These are phyloP conservation scores for Jimgerdemannia lactiflua DNA, from an alignment of 192 early-diverging fungal species.

Conservation along the genomic window DNA sequence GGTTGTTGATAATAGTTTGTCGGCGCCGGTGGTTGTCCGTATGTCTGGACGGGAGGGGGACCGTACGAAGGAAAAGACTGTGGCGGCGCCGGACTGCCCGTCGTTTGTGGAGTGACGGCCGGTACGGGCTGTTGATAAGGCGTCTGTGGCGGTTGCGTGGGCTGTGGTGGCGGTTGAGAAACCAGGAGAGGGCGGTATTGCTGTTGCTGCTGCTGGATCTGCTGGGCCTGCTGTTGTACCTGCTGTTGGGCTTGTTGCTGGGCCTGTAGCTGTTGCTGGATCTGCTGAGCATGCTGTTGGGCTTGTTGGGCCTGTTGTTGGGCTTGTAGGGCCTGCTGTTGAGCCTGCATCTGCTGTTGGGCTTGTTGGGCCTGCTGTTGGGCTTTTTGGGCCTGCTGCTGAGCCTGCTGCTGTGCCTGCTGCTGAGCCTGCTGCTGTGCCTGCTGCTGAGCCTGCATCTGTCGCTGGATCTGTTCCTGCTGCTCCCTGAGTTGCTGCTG, in stretches of 20 bases:
- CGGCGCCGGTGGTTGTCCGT: neutral
- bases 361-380: slow-evolving; percentile 5
- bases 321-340: neutral
- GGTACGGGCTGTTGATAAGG: slow-evolving; percentile 20
- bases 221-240: neutral
- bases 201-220: slow-evolving; percentile 26
- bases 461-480: slow-evolving; percentile 21
- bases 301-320: slow-evolving; percentile 1
- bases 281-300: slow-evolving; percentile 6
- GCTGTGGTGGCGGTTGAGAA: slow-evolving; percentile 9
- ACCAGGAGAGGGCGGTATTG: slow-evolving; percentile 3
- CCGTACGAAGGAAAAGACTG: neutral
- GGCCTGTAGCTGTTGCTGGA: slow-evolving; percentile 10
- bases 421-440: slow-evolving; percentile 21
- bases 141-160: slow-evolving; percentile 4
- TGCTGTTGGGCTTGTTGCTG: neutral
- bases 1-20: neutral
- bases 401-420: slow-evolving; percentile 16
- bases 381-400: neutral
- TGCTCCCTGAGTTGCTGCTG: slow-evolving; percentile 6
- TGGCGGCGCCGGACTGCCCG: neutral
- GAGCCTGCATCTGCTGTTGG: neutral
- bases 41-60: neutral
- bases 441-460: slow-evolving; percentile 8
- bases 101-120: neutral